A percentile compares a stretch with the other conserved stretches of the same genome.
phyloP scores from a whole-genome alignment of 2,329 filamentous ascomycete species.

The Neofusicoccum laricinum region DNA sequence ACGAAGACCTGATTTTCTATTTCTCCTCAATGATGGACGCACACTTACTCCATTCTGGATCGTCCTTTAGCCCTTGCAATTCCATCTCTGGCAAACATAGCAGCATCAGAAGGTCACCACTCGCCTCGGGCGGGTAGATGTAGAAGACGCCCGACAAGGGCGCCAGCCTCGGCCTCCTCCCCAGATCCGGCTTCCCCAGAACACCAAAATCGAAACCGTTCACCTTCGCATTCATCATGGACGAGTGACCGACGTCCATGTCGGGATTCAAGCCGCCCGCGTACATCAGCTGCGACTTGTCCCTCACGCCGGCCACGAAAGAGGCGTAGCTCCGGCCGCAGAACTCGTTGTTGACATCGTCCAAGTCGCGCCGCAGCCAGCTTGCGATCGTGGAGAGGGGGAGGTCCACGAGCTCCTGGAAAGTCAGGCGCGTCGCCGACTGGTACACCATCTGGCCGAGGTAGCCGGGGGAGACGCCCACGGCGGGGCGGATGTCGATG shows the following conservation, averaged over 20 bases:
- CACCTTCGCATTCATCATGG: slow-evolving; percentile 21
- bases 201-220: slow-evolving; percentile 19
- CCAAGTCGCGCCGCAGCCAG: slow-evolving; percentile 24
- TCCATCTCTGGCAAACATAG: neutral
- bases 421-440: slow-evolving; percentile 21
- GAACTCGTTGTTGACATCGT: slow-evolving; percentile 23
- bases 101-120: neutral
- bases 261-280: slow-evolving; percentile 21
- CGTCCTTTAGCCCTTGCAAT: neutral
- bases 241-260: slow-evolving; percentile 19
- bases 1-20: no score
- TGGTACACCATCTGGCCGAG: slow-evolving; percentile 30
- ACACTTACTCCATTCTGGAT: neutral
- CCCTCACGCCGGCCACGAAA: slow-evolving; percentile 25
- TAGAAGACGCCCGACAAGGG: slow-evolving; percentile 13
- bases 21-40: neutral
- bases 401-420: slow-evolving; percentile 22
- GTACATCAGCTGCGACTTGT: slow-evolving; percentile 28
- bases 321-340: slow-evolving; percentile 31
- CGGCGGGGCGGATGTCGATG: slow-evolving; percentile 26
- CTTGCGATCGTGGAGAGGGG: slow-evolving; percentile 21
- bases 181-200: slow-evolving; percentile 18
- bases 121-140: slow-evolving; percentile 15
- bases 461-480: slow-evolving; percentile 27
- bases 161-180: slow-evolving; percentile 6